A percentile compares a stretch with the other conserved stretches of the same genome.
phyloP scores from a whole-genome alignment of 768 basidiomycete genomes.

The Candolleomyces efflorescens region DNA sequence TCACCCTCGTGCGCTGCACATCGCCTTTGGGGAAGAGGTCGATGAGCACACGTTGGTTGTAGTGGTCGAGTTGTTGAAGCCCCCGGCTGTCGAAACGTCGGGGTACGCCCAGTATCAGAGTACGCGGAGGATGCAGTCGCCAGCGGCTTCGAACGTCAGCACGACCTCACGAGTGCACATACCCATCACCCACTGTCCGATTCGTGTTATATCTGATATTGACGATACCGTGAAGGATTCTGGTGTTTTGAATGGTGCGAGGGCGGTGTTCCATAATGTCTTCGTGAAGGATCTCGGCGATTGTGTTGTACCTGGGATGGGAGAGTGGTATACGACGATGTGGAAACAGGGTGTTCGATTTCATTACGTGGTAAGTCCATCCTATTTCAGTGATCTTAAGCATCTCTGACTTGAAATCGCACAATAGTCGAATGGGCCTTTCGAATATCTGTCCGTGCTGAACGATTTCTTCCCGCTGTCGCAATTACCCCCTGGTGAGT shows the following conservation, averaged over 20 bases:
- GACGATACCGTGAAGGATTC: conserved; percentile 90
- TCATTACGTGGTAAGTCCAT: conserved; percentile 77
- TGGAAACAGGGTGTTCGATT: conserved; percentile 71
- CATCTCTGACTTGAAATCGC: background rate
- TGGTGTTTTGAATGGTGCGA: conserved; percentile 72
- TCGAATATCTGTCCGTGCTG: conserved; percentile 76
- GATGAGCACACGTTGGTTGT: conserved; percentile 55
- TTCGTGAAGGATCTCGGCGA: conserved; percentile 85
- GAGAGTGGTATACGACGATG: conserved; percentile 69
- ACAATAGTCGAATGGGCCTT: conserved; percentile 80
- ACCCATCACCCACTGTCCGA: conserved; percentile 54
- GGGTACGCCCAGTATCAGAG: conserved; percentile 8
- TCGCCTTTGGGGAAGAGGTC: conserved; percentile 44
- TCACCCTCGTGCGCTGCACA: conserved; percentile 53
- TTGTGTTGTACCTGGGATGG: conserved; percentile 77
- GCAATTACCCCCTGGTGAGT: conserved; percentile 58
- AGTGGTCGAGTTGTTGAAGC: conserved; percentile 46
- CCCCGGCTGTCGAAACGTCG: conserved; percentile 15
- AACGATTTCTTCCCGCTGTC: conserved; percentile 71
- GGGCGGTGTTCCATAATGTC: conserved; percentile 84
- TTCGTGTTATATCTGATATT: conserved; percentile 88
- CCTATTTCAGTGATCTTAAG: background rate
- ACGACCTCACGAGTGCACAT: conserved; percentile 26
- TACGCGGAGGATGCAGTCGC: background rate
- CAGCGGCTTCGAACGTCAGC: conserved; percentile 16